Evolutionary conservation across 2,329 filamentous ascomycete species (phyloP), one percentile per base, ranked within the genome.

Genomic region (Diaporthe sp.): DNA sequence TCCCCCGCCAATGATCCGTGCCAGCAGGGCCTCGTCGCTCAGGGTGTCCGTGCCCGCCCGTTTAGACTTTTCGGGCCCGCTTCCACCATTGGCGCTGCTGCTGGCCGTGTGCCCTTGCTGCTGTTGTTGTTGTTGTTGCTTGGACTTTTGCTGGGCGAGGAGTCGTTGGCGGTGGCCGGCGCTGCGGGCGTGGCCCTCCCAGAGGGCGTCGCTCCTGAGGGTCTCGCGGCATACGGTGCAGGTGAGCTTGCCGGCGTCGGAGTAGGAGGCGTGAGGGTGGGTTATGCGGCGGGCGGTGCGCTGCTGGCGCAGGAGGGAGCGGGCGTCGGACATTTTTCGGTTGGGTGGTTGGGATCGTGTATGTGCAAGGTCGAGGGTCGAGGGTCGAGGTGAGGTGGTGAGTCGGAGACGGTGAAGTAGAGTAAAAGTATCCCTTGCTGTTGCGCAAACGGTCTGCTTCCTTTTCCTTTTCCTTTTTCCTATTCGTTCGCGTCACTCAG

Each of bases 231-330:
- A 95, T 32, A 93, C 83, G 75, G 88, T 89, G 84, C 93, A 95
- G 37, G 91, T 84, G 0, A 95, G 88, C 79, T 91, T 92, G 75
- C 93, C 93, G 19, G 90, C 86, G 76, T 91, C 88, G 7, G 92
- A 91, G 84, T 95, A 94, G 71, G 88, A 85, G 55, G 92, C 92
- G 78, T 92, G 87, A 5, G 92, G 90, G 78, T 94, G 92, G 69
- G 92, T 88, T 79, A 96, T 92, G 77, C 93, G 91, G 73, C 94
- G 92, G 76, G 93, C 90, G 72, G 92, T 91, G 77, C 94, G 92
- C 83, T 96, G 93, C 80, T 92, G 93, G 78, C 94, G 93, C 73
- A 97, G 89, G 65, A 97, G 90, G 47, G 94, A 90, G 79, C 95
- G 93, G 35, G 94, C 92, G 83, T 97, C 94, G 78, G 94, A 88